Evolutionary conservation across 805 yeast genomes (phyloP).

Genomic region (Pichia exigua): DNA sequence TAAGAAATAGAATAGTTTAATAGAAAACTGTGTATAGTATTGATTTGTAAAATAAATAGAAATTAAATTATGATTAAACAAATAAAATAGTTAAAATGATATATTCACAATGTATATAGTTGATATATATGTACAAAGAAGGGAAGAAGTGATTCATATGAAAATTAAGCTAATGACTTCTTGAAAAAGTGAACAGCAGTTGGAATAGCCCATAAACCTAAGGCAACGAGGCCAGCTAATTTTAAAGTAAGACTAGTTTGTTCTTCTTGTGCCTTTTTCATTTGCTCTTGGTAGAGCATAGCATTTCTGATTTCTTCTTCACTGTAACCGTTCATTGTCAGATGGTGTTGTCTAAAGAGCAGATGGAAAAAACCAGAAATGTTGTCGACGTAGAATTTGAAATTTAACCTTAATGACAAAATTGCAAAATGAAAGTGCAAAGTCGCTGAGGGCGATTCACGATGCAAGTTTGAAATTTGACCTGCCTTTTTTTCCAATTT

Average conservation of each 20-base stretch:
- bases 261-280: conserved; percentile 58
- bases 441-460: not conserved
- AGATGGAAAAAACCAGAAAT: not conserved
- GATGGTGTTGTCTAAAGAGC: not conserved
- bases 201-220: conserved; percentile 55
- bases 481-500: not conserved
- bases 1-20: not conserved
- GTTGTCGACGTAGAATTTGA: not conserved
- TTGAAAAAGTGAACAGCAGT: conserved; percentile 46
- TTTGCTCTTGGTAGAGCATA: conserved; percentile 39
- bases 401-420: not conserved
- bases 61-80: not conserved
- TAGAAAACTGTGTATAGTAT: not conserved
- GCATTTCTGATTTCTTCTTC: conserved; percentile 37
- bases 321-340: conserved; percentile 24
- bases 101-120: not conserved
- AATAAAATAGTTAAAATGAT: not conserved
- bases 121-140: not conserved
- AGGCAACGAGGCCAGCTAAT: conserved; percentile 55
- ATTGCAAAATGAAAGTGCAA: not conserved
- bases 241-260: conserved; percentile 51
- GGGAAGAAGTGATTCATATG: not conserved
- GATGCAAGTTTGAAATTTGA: not conserved
- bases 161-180: conserved; percentile 26
- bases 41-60: not conserved